Evolutionary conservation across 208 protist species (phyloP), one percentile per base, ranked within the genome.

Genomic region (Leishmania mexicana): DNA sequence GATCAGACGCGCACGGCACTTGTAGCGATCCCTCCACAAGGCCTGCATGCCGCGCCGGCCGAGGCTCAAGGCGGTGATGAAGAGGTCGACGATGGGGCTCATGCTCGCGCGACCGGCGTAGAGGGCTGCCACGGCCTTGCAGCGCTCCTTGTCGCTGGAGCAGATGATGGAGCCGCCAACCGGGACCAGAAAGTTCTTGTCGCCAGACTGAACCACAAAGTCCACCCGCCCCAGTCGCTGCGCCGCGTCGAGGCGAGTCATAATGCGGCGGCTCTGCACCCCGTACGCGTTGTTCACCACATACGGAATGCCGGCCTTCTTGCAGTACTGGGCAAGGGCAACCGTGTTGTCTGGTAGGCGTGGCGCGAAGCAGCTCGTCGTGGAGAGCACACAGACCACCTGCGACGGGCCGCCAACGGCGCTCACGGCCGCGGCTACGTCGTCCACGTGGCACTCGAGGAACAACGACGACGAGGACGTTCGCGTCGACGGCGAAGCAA

Each of bases 151-250:
- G 57, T 84, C 79, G 49, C 86, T 64, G 38, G 87, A 89, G 73
- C 81, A 81, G 67, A 96, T 60, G 15, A 96, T 80, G 8, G 93
- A 81, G 19, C 93, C 99, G 19, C 99, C 99, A 1, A 99, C 99
- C 51, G 99, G 99, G 38, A 99, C 99, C 45, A 99, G 90, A 73
- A 99, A 99, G 89, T 99, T 99, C 93, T 99, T 99, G 83, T 99
- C 99, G 2, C 97, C 98, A 42, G 97, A 99, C 76, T 99, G 99
- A 38, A 99, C 91, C 42, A 99, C 88, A 17, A 86, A 90, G 85
- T 99, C 98, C 1, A 99, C 91, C 21, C 97, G 88, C 10, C 97
- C 95, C 28, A 92, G 81, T 3, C 89, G 77, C 54, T 90, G 83
- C 24, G 93, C 91, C 65, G 93, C 90, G 19, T 96, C 86, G 15